Conservation (phyloP, 768 basidiomycete genomes). For the Crucibulum laeve region DNA sequence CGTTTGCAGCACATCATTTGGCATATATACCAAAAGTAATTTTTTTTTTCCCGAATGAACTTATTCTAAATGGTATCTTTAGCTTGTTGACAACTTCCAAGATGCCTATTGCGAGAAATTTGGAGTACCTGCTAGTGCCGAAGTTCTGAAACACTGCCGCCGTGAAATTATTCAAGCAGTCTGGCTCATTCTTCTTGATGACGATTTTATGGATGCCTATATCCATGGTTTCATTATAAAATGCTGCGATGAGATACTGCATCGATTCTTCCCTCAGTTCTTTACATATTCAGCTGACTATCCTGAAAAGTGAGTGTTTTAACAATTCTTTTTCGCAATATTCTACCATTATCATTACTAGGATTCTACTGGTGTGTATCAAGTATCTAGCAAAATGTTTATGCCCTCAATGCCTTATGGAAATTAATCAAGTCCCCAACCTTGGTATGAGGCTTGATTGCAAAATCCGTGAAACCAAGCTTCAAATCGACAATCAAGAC, state of each 20-base stretch:
- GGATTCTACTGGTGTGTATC: conserved; percentile 15
- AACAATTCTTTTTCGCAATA: not conserved
- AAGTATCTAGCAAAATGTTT: conserved; percentile 17
- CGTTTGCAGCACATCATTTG: conserved; percentile 5
- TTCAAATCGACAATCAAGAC: not conserved
- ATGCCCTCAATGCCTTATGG: conserved; percentile 18
- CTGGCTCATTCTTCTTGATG: conserved; percentile 11
- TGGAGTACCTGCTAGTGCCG: conserved; percentile 5
- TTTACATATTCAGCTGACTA: conserved; percentile 14
- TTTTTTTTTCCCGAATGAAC: not conserved
- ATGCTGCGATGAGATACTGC: conserved; percentile 4
- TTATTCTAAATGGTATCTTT: not conserved
- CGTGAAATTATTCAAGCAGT: conserved; percentile 14
- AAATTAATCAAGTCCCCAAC: conserved; percentile 7
- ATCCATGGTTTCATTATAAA: conserved; percentile 11
- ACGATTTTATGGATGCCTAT: conserved; percentile 15
- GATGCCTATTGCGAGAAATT: conserved; percentile 10
- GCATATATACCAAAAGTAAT: conserved; percentile 11
- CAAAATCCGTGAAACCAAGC: not conserved
- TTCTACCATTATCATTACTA: not conserved
- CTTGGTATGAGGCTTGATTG: conserved; percentile 7
- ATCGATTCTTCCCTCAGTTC: conserved; percentile 10
- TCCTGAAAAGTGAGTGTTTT: conserved; percentile 13
- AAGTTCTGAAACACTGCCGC: conserved; percentile 9
- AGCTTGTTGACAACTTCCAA: conserved; percentile 16